Evolutionary conservation across 495 filamentous ascomycete genomes (phyloP).

Genomic region (Jackrogersella multiformis): DNA sequence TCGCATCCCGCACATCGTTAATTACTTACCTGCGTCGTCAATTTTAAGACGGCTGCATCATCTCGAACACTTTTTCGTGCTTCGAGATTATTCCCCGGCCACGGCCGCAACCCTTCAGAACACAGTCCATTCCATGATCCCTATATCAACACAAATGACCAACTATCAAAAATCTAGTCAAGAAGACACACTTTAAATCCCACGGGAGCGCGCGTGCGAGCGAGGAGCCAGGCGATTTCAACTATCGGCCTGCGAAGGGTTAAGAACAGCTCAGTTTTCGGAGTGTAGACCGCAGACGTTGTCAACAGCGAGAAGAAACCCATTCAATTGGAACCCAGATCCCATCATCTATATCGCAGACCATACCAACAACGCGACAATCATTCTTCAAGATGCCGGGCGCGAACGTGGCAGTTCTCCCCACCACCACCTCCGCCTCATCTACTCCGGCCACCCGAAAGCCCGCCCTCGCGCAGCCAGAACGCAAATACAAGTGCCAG

Average conservation of each 20-base stretch:
- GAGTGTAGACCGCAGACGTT: constrained; percentile 48
- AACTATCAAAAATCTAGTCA: constrained; percentile 58
- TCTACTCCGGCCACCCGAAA: constrained; percentile 70
- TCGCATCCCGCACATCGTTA: constrained; percentile 50
- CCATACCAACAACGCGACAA: constrained; percentile 59
- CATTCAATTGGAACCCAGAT: constrained; percentile 37
- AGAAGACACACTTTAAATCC: constrained; percentile 69
- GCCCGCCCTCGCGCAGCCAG: constrained; percentile 69
- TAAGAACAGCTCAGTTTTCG: constrained; percentile 39
- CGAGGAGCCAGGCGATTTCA: constrained; percentile 62
- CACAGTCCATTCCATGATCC: constrained; percentile 59
- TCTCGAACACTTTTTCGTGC: constrained; percentile 58
- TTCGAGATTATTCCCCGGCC: constrained; percentile 48
- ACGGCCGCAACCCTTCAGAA: constrained; percentile 39
- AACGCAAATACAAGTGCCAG: constrained; percentile 99
- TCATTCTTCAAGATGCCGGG: constrained; percentile 66
- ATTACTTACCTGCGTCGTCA: constrained; percentile 37
- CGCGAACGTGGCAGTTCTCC: constrained; percentile 69
- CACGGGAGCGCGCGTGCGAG: constrained; percentile 63
- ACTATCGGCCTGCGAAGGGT: constrained; percentile 61
- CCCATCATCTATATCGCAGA: constrained; percentile 37
- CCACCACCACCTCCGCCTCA: constrained; percentile 62
- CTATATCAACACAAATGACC: constrained; percentile 66
- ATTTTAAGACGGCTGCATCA: constrained; percentile 58
- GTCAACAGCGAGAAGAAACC: constrained; percentile 34